A percentile compares a stretch with the other conserved stretches of the same genome.
Conservation (phyloP, 2,329 filamentous ascomycete species). For the Penicillium nordicum region DNA sequence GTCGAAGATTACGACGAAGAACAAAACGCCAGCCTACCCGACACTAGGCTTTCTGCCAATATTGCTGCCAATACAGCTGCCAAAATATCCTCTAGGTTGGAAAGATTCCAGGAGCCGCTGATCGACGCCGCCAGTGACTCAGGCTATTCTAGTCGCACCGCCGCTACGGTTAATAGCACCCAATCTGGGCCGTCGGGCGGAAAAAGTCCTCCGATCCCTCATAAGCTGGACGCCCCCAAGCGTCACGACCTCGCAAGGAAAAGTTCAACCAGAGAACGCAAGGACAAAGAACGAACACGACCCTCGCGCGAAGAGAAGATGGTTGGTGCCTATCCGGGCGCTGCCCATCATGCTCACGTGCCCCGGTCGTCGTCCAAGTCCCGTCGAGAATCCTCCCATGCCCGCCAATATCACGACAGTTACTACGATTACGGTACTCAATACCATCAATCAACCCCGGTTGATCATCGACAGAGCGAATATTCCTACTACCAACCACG, state of each 20-base stretch:
- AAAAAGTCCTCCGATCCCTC: slow-evolving; percentile 34
- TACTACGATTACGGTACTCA: slow-evolving; percentile 38
- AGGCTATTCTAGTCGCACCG: slow-evolving; percentile 60
- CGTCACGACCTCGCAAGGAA: slow-evolving; percentile 27
- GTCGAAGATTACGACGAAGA: slow-evolving; percentile 51
- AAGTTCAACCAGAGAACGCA: slow-evolving; percentile 32
- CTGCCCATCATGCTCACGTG: slow-evolving; percentile 28
- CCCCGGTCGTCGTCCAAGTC: slow-evolving; percentile 35
- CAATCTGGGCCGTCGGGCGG: slow-evolving; percentile 49
- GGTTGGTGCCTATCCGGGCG: slow-evolving; percentile 32
- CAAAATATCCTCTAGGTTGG: slow-evolving; percentile 45
- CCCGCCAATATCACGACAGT: slow-evolving; percentile 30
- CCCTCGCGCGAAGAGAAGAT: slow-evolving; percentile 35
- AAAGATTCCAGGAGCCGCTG: slow-evolving; percentile 36
- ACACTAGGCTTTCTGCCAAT: slow-evolving; percentile 43
- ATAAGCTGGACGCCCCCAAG: slow-evolving; percentile 39
- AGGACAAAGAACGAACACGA: slow-evolving; percentile 28
- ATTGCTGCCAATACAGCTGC: slow-evolving; percentile 48
- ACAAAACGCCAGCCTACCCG: slow-evolving; percentile 41
- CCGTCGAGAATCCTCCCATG: slow-evolving; percentile 30
- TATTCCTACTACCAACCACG: slow-evolving; percentile 28
- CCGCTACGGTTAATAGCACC: slow-evolving; percentile 51
- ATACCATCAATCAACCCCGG: slow-evolving; percentile 32
- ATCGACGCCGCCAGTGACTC: slow-evolving; percentile 57
- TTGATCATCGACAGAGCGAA: slow-evolving; percentile 35